These are phyloP conservation scores for Nothophaeocryptopus gaeumannii DNA, from an alignment of 2,329 filamentous ascomycete species.

Conservation along the genomic window DNA sequence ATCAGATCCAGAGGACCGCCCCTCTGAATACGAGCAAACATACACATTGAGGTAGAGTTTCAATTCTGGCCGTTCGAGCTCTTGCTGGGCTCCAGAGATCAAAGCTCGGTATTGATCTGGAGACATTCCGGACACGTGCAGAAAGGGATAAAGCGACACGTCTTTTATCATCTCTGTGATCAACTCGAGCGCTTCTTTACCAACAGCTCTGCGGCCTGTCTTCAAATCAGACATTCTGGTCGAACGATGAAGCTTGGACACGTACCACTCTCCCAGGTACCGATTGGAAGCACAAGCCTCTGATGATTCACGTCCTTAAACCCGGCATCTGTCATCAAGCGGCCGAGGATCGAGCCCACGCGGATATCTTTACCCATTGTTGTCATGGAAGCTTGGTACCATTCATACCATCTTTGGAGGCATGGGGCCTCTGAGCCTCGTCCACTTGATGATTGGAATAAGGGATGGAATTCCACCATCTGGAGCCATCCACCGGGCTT, in stretches of 20 bases:
- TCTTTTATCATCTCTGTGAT: slow-evolving; percentile 18
- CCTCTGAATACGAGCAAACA: not conserved
- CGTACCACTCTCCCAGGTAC: slow-evolving; percentile 8
- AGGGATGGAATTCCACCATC: slow-evolving; percentile 82
- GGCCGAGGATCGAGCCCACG: slow-evolving; percentile 18
- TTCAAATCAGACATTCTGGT: too few species aligned
- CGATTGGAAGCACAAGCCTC: slow-evolving; percentile 7
- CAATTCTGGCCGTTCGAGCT: slow-evolving; percentile 16
- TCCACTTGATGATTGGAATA: slow-evolving; percentile 72
- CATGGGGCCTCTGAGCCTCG: slow-evolving; percentile 16
- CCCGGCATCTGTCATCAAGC: slow-evolving; percentile 21
- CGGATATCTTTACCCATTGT: slow-evolving; percentile 25
- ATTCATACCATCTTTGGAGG: slow-evolving; percentile 27
- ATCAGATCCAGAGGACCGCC: too few species aligned
- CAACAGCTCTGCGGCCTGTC: too few species aligned
- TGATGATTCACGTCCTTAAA: slow-evolving; percentile 16
- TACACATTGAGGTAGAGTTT: slow-evolving; percentile 24
- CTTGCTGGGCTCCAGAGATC: slow-evolving; percentile 18
- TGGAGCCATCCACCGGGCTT: slow-evolving; percentile 81
- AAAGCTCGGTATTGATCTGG: slow-evolving; percentile 15
- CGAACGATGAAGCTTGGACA: not conserved
- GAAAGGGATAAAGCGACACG: slow-evolving; percentile 20
- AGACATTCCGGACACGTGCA: slow-evolving; percentile 12
- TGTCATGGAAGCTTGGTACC: slow-evolving; percentile 21
- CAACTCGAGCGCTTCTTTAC: slow-evolving; percentile 1